These are phyloP conservation scores for Colletotrichum cuscutae DNA, from an alignment of 2,329 filamentous ascomycete species.

Conservation along the genomic window DNA sequence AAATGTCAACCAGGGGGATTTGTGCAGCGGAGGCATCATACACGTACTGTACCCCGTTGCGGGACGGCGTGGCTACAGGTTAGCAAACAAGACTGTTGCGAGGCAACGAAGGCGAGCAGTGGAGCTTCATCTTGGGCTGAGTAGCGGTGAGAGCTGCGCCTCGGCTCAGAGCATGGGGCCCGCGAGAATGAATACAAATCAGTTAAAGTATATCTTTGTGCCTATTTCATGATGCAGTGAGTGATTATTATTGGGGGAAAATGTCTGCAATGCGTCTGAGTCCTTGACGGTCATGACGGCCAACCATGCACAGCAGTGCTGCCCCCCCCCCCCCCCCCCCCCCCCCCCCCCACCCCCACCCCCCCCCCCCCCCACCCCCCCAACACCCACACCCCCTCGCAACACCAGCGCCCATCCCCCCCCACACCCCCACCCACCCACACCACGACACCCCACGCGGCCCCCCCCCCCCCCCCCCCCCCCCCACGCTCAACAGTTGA, in stretches of 20 bases:
- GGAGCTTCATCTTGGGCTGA: conserved; percentile 24
- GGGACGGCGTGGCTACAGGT: conserved; percentile 34
- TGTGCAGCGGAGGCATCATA: conserved; percentile 28
- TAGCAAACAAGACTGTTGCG: conserved; percentile 32
- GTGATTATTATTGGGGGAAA: no score
- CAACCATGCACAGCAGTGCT: background rate
- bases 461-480: no score
- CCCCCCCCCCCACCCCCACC: no score
- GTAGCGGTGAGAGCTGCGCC: conserved; percentile 29
- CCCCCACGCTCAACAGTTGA: background rate
- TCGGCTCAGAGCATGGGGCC: conserved; percentile 19
- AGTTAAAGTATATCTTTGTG: conserved; percentile 10
- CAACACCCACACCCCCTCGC: no score
- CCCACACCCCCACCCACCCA: no score
- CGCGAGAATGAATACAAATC: conserved; percentile 33
- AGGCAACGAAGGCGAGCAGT: conserved; percentile 27
- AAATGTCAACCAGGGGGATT: conserved; percentile 9
- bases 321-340: no score
- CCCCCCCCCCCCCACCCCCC: no score
- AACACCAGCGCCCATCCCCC: no score
- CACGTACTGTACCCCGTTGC: conserved; percentile 19
- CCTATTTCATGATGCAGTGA: background rate
- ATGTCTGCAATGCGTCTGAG: background rate
- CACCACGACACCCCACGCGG: no score
- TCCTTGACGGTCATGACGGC: background rate